phyloP scores from a whole-genome alignment of 140 eudicot species.

The Senecio squalidus region DNA sequence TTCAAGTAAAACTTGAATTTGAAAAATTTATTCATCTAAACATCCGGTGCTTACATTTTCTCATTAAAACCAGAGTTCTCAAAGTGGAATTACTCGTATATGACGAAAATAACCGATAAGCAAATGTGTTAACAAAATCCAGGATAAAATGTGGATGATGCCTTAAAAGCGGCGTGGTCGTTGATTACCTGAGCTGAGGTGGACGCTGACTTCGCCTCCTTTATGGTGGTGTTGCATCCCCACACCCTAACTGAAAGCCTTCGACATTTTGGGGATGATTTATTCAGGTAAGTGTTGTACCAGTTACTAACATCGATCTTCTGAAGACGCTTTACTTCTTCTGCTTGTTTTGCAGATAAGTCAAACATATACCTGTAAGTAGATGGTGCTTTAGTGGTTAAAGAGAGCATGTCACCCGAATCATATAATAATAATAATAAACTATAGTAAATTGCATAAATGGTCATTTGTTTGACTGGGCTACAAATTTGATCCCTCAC shows the following conservation, averaged over 20 bases:
- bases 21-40: constrained; percentile 22
- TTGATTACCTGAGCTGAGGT: constrained; percentile 42
- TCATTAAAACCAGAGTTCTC: constrained; percentile 21
- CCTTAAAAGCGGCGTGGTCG: constrained; percentile 56
- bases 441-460: too few species aligned
- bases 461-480: too few species aligned
- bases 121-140: constrained; percentile 46
- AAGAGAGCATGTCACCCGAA: background rate
- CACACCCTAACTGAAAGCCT: constrained; percentile 81
- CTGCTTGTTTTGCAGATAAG: constrained; percentile 74
- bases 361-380: constrained; percentile 84
- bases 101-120: constrained; percentile 18
- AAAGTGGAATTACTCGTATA: constrained; percentile 19
- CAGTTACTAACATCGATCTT: constrained; percentile 65
- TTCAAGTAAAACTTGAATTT: background rate
- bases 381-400: background rate
- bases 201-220: constrained; percentile 26
- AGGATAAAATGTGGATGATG: constrained; percentile 49
- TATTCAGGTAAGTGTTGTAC: constrained; percentile 62
- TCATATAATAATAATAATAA: too few species aligned
- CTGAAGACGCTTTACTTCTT: constrained; percentile 40
- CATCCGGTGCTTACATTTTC: constrained; percentile 20
- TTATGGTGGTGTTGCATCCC: constrained; percentile 77
- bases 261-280: constrained; percentile 68
- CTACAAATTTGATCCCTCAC: too few species aligned